These are phyloP conservation scores for Alternaria alternata DNA, from an alignment of 2,329 filamentous ascomycete genomes.

Conservation along the genomic window DNA sequence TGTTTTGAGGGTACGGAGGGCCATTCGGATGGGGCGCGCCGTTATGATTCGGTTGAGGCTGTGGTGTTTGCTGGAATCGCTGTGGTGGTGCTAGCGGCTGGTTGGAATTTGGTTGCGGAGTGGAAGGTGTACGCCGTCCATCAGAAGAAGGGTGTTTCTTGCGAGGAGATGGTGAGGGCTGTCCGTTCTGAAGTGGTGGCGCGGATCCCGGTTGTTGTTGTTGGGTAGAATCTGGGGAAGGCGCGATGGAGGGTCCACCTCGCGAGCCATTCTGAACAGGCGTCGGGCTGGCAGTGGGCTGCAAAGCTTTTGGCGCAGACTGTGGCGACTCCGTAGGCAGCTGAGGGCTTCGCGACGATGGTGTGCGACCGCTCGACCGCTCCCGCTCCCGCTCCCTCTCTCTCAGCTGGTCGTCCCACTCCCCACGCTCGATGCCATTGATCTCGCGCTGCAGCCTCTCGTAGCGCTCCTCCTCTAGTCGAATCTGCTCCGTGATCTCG, in stretches of 20 bases:
- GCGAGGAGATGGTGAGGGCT: constrained; percentile 36
- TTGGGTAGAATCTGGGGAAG: constrained; percentile 16
- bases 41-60: constrained; percentile 34
- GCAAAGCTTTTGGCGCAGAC: constrained; percentile 27
- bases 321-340: constrained; percentile 37
- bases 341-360: constrained; percentile 35
- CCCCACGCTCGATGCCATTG: constrained; percentile 69
- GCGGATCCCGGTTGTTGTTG: constrained; percentile 1
- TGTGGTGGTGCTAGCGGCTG: constrained; percentile 32
- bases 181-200: constrained; percentile 23
- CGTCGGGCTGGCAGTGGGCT: constrained; percentile 18
- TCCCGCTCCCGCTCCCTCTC: constrained; percentile 15
- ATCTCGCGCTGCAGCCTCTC: constrained; percentile 72
- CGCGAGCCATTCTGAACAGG: constrained; percentile 18
- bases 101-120: constrained; percentile 25
- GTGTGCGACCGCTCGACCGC: constrained; percentile 28
- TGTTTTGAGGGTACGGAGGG: constrained; percentile 45
- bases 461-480: constrained; percentile 75
- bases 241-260: constrained; percentile 15
- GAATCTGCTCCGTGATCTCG: constrained; percentile 72
- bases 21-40: constrained; percentile 46
- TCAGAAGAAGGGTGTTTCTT: constrained; percentile 33
- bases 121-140: constrained; percentile 22
- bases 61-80: constrained; percentile 34
- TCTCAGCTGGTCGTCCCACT: constrained; percentile 57